A percentile compares a stretch with the other conserved stretches of the same genome.
Conservation (phyloP, 164 flowering plant species). For the Magnolia changhungtana region DNA sequence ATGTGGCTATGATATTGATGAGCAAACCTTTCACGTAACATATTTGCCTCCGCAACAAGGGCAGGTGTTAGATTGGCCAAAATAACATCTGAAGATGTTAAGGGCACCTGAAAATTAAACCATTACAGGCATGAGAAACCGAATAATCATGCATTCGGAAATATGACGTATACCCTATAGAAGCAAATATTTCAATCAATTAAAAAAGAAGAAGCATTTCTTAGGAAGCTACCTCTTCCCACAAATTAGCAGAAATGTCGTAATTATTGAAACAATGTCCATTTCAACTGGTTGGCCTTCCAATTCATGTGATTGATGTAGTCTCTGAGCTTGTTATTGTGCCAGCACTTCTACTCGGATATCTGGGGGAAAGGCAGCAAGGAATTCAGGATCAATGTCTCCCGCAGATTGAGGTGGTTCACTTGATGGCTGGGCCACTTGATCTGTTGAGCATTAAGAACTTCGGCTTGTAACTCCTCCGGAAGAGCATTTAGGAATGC, state of each 20-base stretch:
- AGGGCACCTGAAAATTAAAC: conserved; percentile 58
- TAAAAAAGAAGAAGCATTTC: neutral
- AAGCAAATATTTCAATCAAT: neutral
- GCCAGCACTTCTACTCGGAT: conserved; percentile 96
- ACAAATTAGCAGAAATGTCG: conserved; percentile 88
- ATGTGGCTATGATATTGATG: conserved; percentile 73
- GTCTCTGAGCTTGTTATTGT: conserved; percentile 93
- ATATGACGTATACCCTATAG: neutral
- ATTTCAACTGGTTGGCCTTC: conserved; percentile 99
- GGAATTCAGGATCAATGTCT: conserved; percentile 98
- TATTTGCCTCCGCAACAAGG: conserved; percentile 96
- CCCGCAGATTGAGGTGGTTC: conserved; percentile 59
- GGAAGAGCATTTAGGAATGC: conserved; percentile 98
- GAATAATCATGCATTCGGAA: neutral
- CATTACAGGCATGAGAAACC: neutral
- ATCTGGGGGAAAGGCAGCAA: conserved; percentile 97
- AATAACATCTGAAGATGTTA: conserved; percentile 93
- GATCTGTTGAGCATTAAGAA: conserved; percentile 87
- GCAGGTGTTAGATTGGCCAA: conserved; percentile 95
- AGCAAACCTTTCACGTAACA: conserved; percentile 96
- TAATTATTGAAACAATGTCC: conserved; percentile 97
- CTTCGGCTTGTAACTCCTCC: conserved; percentile 93
- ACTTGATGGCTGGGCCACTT: conserved; percentile 66
- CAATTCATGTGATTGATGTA: conserved; percentile 85
- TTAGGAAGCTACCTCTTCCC: conserved; percentile 73